Evolutionary conservation across 768 basidiomycete species (phyloP), one percentile per base, ranked within the genome.

Genomic region (Sporobolomyces phaffii): DNA sequence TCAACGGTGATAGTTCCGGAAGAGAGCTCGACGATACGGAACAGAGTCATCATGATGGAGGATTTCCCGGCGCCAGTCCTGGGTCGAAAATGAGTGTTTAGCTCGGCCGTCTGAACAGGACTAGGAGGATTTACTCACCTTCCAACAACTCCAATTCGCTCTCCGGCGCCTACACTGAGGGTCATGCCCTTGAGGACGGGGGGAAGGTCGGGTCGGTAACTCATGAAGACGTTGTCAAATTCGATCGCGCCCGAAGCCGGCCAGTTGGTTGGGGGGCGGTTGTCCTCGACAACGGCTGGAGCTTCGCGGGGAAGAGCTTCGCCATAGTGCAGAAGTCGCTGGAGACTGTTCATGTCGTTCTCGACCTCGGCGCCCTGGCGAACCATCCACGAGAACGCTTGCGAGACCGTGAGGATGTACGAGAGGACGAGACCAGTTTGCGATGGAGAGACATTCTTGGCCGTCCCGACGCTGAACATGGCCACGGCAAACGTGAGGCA

Each of bases 71-170:
- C 56, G 3, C 56, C 56, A 7, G 56, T 58, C 91, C 78, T 40
- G 43, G 17, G 38, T 54, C 24, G 53, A 38, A n/a, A 18, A 59
- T 20, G n/a, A 48, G 58, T 58, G 66, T 82, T 83, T 73, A 41
- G 54, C 28, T 17, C 24, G 3, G 40, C n/a, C n/a, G n/a, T n/a
- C n/a, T n/a, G n/a, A n/a, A n/a, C n/a, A n/a, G n/a, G n/a, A n/a
- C n/a, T n/a, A n/a, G n/a, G n/a, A n/a, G n/a, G n/a, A n/a, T n/a
- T n/a, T n/a, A n/a, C 62, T 38, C 20, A 58, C 62, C 62, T 62
- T 54, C 91, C 90, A 51, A 94, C 88, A 58, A 94, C 88, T 33
- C 92, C 92, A 69, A 98, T 86, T 79, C 94, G 93, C 79, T 97
- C 92, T 7, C 88, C 88, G 0, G 84, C 84, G 0, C 78, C 76